A percentile compares a stretch with the other conserved stretches of the same genome.
These are phyloP conservation scores for Eragrostis nindensis DNA, from an alignment of 176 grass and related monocot genomes.

Conservation along the genomic window DNA sequence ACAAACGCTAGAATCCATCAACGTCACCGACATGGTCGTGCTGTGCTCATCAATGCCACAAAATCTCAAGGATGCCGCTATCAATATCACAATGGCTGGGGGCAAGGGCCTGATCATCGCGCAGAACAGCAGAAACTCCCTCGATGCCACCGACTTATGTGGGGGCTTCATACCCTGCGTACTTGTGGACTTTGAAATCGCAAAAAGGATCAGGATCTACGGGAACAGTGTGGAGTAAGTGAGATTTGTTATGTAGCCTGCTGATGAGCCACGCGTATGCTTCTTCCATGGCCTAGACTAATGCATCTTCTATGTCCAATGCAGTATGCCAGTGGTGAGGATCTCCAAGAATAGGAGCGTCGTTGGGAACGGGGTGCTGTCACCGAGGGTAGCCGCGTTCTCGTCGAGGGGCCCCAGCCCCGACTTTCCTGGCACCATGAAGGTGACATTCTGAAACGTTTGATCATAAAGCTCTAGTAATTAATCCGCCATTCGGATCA, in stretches of 20 bases:
- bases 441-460: constrained; percentile 2
- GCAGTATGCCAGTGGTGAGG: not conserved
- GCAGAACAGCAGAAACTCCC: not conserved
- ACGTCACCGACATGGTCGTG: constrained; percentile 35
- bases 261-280: too few relatives aligned
- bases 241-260: not conserved
- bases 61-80: accelerated
- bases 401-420: constrained; percentile 29
- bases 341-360: not conserved
- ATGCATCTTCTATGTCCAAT: not conserved
- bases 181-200: not conserved
- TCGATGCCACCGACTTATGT: not conserved
- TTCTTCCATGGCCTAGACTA: not conserved
- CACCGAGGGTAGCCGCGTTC: constrained; percentile 5
- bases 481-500: not conserved
- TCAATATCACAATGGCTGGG: not conserved
- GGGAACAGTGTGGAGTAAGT: not conserved
- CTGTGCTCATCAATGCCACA: not conserved
- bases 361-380: not conserved
- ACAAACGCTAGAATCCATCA: not conserved
- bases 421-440: not conserved
- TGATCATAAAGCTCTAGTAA: not conserved
- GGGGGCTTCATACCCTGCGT: not conserved
- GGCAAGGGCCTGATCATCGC: constrained; percentile 29
- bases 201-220: not conserved